Percentiles rank a stretch among this genome's conserved stretches.
Evolutionary conservation across 2,329 filamentous ascomycete genomes (phyloP).

Genomic region (Xylariaceae sp.): DNA sequence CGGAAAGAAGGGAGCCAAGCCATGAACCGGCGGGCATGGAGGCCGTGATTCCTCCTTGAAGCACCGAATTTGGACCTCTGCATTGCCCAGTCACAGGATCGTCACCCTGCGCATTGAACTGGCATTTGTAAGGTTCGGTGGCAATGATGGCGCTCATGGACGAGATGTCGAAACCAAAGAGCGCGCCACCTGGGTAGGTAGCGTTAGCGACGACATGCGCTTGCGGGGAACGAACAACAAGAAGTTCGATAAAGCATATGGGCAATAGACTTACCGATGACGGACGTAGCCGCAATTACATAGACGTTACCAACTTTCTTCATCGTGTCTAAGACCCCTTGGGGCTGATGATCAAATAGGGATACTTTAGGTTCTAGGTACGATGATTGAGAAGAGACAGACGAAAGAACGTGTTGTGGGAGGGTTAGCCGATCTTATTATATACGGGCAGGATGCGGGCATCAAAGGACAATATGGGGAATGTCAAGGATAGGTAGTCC

Average conservation of each 20-base stretch:
- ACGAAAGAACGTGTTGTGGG: neutral
- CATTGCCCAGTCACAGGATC: constrained; percentile 30
- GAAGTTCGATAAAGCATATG: neutral
- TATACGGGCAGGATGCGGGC: neutral
- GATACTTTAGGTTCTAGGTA: neutral
- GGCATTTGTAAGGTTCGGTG: constrained; percentile 37
- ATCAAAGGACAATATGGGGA: neutral
- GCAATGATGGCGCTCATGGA: constrained; percentile 41
- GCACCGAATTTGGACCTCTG: constrained; percentile 44
- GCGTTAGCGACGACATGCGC: neutral
- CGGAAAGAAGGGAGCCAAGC: constrained; percentile 57
- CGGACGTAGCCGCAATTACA: constrained; percentile 38
- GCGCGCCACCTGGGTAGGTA: constrained; percentile 28
- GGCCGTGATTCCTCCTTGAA: constrained; percentile 63
- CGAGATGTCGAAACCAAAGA: constrained; percentile 42
- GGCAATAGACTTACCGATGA: constrained; percentile 31
- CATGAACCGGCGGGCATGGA: constrained; percentile 69
- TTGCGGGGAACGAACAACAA: neutral
- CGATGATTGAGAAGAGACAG: neutral
- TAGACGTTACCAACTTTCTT: constrained; percentile 36
- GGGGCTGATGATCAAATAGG: constrained; percentile 12
- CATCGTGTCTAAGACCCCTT: constrained; percentile 23
- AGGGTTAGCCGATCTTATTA: neutral
- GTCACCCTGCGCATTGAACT: constrained; percentile 35
- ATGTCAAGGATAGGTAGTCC: too few species aligned